A percentile compares a stretch with the other conserved stretches of the same genome.
Conservation (phyloP, 2,329 filamentous ascomycete species). For the Botrytis paeoniae region DNA sequence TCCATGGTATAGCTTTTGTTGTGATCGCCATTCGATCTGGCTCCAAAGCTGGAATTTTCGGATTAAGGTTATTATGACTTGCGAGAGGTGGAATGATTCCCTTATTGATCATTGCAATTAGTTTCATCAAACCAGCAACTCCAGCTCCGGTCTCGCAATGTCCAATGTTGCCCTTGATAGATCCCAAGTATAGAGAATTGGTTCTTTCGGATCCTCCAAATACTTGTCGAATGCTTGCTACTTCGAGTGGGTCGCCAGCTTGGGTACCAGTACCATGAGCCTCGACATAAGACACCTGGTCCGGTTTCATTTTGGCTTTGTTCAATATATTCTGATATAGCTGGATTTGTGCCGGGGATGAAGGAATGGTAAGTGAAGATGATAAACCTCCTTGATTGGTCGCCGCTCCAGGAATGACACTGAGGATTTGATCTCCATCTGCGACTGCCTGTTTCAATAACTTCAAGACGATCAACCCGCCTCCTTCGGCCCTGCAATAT, state of each 20-base stretch:
- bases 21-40: background rate
- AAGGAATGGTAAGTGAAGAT: constrained; percentile 54
- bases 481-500: constrained; percentile 52
- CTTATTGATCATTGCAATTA: constrained; percentile 41
- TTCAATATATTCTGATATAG: constrained; percentile 11
- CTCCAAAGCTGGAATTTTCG: constrained; percentile 17
- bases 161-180: constrained; percentile 40
- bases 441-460: background rate
- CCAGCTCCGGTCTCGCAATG: constrained; percentile 39
- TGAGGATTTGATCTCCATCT: constrained; percentile 52
- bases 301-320: background rate
- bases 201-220: constrained; percentile 15
- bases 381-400: constrained; percentile 60
- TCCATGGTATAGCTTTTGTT: background rate
- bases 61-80: constrained; percentile 41
- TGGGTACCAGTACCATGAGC: constrained; percentile 29
- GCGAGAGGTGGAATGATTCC: constrained; percentile 42
- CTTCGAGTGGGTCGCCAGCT: constrained; percentile 28
- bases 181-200: constrained; percentile 23
- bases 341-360: constrained; percentile 41
- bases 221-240: constrained; percentile 17
- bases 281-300: constrained; percentile 18
- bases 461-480: constrained; percentile 49
- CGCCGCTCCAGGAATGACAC: constrained; percentile 50
- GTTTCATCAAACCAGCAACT: constrained; percentile 41